Evolutionary conservation across 495 filamentous ascomycete species (phyloP), one percentile per base, ranked within the genome.

Genomic region (Neurospora sp.): DNA sequence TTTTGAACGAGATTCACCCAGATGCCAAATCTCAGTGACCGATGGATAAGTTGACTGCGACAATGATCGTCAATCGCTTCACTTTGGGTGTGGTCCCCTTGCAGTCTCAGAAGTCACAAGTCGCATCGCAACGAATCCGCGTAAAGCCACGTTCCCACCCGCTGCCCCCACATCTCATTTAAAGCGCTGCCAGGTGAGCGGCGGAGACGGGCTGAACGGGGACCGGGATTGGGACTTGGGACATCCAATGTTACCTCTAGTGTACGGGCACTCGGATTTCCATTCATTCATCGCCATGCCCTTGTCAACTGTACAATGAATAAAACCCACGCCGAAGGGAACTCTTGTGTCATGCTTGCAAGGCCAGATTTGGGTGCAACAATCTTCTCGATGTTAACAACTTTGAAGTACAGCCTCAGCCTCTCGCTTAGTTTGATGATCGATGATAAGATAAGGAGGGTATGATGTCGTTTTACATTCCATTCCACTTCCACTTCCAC

Each of bases 161-260:
- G 53, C 27, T 65, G 41, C 22, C 72, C 53, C 73, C 70, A 74
- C 73, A 59, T 74, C 73, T 74, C 73, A 74, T 74, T 74, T 74
- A 44, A 71, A 73, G 69, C 48, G 22, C 35, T 48, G 31, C 31
- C 31, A 35, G 31, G 31, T 35, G 40, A 72, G 53, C 73, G 53
- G 53, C 27, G 53, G 53, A 65, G 27, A 65, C 53, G 53, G 53
- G 22, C 53, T 61, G 22, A 14, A 27, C 22, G 53, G 53, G 12
- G 22, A 61, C 27, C 12, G 53, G 53, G 53, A 22, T 59, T 37
- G 14, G 27, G 53, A 53, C 1, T 53, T 5, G n/a, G 44, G 44
- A 22, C 9, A 5, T 4, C n/a, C n/a, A n/a, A n/a, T n/a, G n/a
- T n/a, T n/a, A n/a, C n/a, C n/a, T n/a, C n/a, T n/a, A n/a, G n/a